Evolutionary conservation across 2,329 filamentous ascomycete species (phyloP).

Genomic region (Cordyceps cicadae): DNA sequence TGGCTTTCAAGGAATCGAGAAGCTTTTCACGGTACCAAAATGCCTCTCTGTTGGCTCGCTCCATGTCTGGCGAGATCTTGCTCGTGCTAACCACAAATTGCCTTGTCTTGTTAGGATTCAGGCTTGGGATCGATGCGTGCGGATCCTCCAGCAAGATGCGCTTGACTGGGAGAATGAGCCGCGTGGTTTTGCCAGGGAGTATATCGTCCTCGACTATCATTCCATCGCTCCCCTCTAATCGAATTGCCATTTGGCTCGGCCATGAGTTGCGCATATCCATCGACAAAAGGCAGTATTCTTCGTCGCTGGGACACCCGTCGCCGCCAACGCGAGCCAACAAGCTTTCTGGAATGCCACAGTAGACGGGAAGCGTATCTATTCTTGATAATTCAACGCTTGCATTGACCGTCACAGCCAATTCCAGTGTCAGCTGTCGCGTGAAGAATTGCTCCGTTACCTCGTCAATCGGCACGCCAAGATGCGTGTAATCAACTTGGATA

Average conservation of each 20-base stretch:
- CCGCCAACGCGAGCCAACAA: constrained; percentile 45
- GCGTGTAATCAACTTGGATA: constrained; percentile 79
- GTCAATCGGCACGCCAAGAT: constrained; percentile 61
- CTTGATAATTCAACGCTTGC: constrained; percentile 76
- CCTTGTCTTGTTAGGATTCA: constrained; percentile 75
- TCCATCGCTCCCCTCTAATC: constrained; percentile 46
- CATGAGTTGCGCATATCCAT: constrained; percentile 85
- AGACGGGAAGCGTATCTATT: constrained; percentile 70
- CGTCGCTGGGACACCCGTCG: constrained; percentile 31
- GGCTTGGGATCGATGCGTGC: constrained; percentile 66
- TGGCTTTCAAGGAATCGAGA: constrained; percentile 60
- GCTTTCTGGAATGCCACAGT: constrained; percentile 53
- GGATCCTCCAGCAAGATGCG: constrained; percentile 70
- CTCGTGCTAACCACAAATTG: constrained; percentile 84
- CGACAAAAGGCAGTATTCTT: constrained; percentile 68
- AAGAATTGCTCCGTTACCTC: constrained; percentile 68
- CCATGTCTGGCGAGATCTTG: constrained; percentile 69
- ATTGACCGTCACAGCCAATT: constrained; percentile 83
- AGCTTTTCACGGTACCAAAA: constrained; percentile 90
- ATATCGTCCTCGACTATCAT: constrained; percentile 47
- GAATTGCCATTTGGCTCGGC: constrained; percentile 68
- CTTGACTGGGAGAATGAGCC: constrained; percentile 67
- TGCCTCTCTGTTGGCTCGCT: constrained; percentile 68
- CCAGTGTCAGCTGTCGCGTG: constrained; percentile 72
- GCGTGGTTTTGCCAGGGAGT: constrained; percentile 60